Evolutionary conservation across 169 alveolate genomes (phyloP), one percentile per base, ranked within the genome.

Genomic region (Cryptosporidium felis): DNA sequence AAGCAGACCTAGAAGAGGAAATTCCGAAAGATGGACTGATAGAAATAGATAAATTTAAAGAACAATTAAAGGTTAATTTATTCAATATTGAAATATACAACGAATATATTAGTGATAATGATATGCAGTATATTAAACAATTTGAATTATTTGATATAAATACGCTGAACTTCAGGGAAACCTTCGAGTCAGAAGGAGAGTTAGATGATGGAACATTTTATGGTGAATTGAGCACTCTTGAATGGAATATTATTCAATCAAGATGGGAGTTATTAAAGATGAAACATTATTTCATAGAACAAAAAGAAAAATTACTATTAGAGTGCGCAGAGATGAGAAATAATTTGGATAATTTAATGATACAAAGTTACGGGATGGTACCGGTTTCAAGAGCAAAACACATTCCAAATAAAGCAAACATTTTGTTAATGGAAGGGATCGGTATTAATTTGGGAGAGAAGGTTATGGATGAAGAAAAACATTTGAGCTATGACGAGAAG

Each of bases 251-350:
- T 56, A 74, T 74, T 36, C 85, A 74, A 21, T 53, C 74, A 12
- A 74, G 85, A 53, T 74, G 85, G 85, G 67, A 30, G 32, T 21
- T 74, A 6, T 53, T 74, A 12, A 74, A 74, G 40, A 32, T 74
- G 67, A 74, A 74, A 38, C 67, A 53, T 41, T 74, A 38, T 21
- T 74, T 23, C 28, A 36, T 74, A 18, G 74, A 74, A 74, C 51
- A 74, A 38, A 74, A 74, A 38, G 85, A 74, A 38, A 61, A 49
- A 53, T 36, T 74, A 51, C n/a, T 74, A 14, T 6, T 53, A 3
- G 67, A 74, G 30, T 49, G 74, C n/a, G 74, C 67, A n/a, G 85
- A 74, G 21, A 49, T 74, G 67, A 49, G 85, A 51, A 74, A 49
- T 18, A 38, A 51, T 0, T n/a, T 56, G 9, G 85, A 74, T 32